Percentiles rank a stretch among this genome's conserved stretches.
These are phyloP conservation scores for Neofusicoccum ribis DNA, from an alignment of 2,329 filamentous ascomycete genomes.

Conservation along the genomic window DNA sequence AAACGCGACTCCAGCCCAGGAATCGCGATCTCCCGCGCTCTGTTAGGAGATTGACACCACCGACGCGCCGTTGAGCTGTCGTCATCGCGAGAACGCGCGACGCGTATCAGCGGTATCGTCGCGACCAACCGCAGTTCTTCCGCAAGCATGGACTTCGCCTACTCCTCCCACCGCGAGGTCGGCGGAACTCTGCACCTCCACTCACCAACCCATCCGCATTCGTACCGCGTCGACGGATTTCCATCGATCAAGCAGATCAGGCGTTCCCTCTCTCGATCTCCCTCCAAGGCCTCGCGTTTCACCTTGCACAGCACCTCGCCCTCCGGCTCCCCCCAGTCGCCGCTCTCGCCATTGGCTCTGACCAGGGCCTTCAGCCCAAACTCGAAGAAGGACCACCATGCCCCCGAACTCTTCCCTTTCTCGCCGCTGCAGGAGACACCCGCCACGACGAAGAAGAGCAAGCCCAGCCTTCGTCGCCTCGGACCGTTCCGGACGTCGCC, in stretches of 20 bases:
- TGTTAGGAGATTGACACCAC: conserved; percentile 12
- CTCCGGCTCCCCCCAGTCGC: conserved; percentile 46
- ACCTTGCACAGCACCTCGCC: conserved; percentile 53
- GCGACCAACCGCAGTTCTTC: conserved; percentile 18
- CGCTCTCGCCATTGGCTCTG: conserved; percentile 45
- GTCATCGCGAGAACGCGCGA: conserved; percentile 18
- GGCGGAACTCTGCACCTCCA: conserved; percentile 83
- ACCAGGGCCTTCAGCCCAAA: conserved; percentile 49
- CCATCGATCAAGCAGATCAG: conserved; percentile 80
- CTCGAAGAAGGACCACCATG: conserved; percentile 48
- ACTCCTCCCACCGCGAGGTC: conserved; percentile 50
- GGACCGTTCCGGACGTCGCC: conserved; percentile 57
- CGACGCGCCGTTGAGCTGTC: background rate
- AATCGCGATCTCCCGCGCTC: conserved; percentile 7
- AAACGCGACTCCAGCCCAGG: conserved; percentile 15
- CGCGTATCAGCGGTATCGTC: conserved; percentile 15
- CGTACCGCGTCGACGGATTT: conserved; percentile 78
- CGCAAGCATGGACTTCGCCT: conserved; percentile 49
- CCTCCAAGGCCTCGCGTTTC: conserved; percentile 75
- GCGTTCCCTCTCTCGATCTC: conserved; percentile 88
- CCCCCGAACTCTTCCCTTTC: conserved; percentile 53
- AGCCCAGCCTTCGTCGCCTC: conserved; percentile 50
- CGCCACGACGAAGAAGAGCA: conserved; percentile 61
- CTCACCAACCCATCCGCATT: conserved; percentile 71
- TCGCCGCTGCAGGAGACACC: conserved; percentile 60